Evolutionary conservation across 768 basidiomycete species (phyloP).

Genomic region (Russula vinacea): DNA sequence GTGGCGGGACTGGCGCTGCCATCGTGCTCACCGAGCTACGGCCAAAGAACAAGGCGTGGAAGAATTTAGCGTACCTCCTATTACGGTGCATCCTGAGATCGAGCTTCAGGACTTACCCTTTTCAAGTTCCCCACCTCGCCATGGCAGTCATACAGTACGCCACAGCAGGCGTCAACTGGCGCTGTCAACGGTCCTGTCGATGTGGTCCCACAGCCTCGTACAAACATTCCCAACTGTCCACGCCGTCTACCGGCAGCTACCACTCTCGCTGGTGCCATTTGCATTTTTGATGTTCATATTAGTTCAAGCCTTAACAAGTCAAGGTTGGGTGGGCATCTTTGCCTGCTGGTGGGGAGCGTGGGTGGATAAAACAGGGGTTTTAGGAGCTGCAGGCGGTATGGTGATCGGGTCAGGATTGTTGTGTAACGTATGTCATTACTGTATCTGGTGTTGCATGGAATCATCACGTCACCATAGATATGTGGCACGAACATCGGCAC

Average conservation of each 20-base stretch:
- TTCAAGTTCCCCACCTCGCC: constrained; percentile 1
- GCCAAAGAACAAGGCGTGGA: background rate
- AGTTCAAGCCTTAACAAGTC: constrained; percentile 74
- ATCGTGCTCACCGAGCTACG: constrained; percentile 3
- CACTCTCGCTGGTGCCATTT: constrained; percentile 82
- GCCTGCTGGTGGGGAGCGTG: constrained; percentile 59
- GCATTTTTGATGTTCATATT: constrained; percentile 95
- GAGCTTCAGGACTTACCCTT: constrained; percentile 14
- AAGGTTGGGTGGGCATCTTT: constrained; percentile 88
- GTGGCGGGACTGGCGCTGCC: constrained; percentile 38
- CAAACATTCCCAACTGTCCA: constrained; percentile 66
- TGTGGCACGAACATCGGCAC: constrained; percentile 90
- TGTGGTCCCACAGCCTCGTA: constrained; percentile 28
- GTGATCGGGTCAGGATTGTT: constrained; percentile 69
- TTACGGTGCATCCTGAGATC: constrained; percentile 7
- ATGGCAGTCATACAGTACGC: constrained; percentile 3
- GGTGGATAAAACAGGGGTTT: constrained; percentile 38
- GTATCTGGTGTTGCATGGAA: background rate
- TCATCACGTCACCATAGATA: constrained; percentile 36
- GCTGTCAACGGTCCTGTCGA: constrained; percentile 18
- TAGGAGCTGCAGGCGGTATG: constrained; percentile 48
- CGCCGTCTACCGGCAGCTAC: constrained; percentile 63
- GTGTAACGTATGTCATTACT: constrained; percentile 52
- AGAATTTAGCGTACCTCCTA: background rate
- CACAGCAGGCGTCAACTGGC: constrained; percentile 15